Evolutionary conservation across 352 stramenopile species (phyloP).

Genomic region (Lagenidium giganteum): DNA sequence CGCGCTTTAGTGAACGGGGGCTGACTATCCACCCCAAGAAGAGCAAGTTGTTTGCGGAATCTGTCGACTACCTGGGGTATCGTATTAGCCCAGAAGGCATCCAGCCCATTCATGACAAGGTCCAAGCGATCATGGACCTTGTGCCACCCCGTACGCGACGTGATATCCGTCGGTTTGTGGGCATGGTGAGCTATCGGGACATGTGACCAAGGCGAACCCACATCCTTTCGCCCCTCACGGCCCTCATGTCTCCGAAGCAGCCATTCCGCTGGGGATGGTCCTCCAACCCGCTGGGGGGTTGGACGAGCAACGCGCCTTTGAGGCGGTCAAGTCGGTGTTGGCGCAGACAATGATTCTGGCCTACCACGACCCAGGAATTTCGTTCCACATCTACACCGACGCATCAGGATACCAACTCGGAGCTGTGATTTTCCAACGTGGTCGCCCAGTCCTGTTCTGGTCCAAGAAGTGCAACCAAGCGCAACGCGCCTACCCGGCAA

Average conservation of each 20-base stretch:
- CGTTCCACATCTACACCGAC: conserved; percentile 25
- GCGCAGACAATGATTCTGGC: conserved; percentile 9
- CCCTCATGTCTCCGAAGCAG: conserved; percentile 19
- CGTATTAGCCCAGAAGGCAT: conserved; percentile 3
- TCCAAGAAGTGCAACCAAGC: conserved; percentile 19
- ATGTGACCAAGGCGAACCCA: conserved; percentile 25
- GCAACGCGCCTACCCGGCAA: conserved; percentile 22
- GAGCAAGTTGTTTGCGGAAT: conserved; percentile 13
- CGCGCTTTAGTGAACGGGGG: neutral
- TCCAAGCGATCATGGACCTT: conserved; percentile 2
- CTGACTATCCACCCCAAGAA: conserved; percentile 14
- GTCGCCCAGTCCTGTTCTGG: conserved; percentile 13
- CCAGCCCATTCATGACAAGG: conserved; percentile 1
- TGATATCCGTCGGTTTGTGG: conserved; percentile 1
- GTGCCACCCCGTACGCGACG: neutral
- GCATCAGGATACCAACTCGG: conserved; percentile 27
- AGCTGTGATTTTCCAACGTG: conserved; percentile 21
- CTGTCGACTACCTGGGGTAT: conserved; percentile 12
- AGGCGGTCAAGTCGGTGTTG: neutral
- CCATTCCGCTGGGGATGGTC: conserved; percentile 14
- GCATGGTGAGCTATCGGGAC: conserved; percentile 26
- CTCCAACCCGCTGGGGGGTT: conserved; percentile 23
- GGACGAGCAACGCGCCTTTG: conserved; percentile 12
- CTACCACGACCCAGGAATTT: conserved; percentile 23
- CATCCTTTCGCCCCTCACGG: conserved; percentile 20